Evolutionary conservation across 176 grass and related monocot genomes (phyloP), one percentile per base, ranked within the genome.

Genomic region (Luzula sylvatica): DNA sequence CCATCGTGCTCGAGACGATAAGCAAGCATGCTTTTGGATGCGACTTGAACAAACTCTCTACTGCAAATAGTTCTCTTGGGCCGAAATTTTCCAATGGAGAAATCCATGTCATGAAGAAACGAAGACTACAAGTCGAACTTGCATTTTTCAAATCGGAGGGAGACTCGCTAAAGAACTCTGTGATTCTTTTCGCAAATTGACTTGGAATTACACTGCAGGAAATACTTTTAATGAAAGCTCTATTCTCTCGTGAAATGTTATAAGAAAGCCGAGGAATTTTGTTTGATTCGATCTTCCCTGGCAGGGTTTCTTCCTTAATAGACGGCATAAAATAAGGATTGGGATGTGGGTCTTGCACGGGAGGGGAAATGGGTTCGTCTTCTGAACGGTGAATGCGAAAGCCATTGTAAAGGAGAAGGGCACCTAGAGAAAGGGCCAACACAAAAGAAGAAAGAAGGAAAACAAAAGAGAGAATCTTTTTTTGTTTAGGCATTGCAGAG

Each of bases 61-160:
- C 19, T 23, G 75, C 52, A 50, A 85, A 66, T 42, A 81, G 17
- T 66, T 95, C 89, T 26, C 83, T 72, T 17, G 44, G 46, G 54
- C 77, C 75, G 47, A 88, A 95, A n/a, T 53, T 50, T 45, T 50
- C 44, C 1, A 81, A 75, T 25, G 89, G 63, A 26, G 89, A 72
- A 44, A 95, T 69, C 83, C 83, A 95, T 17, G 75, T 81, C 74
- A 88, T 88, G 65, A 95, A 85, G 66, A 95, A 95, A 46, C 68
- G 73, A 14, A 21, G 46, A 24, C 24, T 56, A 41, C 83, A 88
- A 42, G 48, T 61, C 2, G 69, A 18, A 7, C 32, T 30, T 19
- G 66, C 28, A 15, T 43, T 15, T 50, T 59, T 73, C 46, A 43
- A 43, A 63, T 13, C 12, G 15, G 57, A 3, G 44, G 5, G 15